Conservation (phyloP, 179 eudicot species). For the Nepenthes alata region DNA sequence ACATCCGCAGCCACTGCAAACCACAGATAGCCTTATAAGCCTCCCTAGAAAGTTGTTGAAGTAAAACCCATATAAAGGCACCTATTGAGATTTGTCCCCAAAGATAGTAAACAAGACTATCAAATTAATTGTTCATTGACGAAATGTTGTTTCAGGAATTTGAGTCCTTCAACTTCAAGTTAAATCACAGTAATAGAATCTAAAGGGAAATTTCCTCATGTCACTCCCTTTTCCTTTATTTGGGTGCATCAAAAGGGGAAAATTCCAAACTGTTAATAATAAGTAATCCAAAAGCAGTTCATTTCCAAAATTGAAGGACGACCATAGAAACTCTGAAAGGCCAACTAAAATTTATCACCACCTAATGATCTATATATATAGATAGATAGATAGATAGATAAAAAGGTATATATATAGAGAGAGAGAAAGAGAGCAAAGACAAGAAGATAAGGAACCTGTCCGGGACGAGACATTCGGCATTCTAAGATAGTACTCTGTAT, state of each 20-base stretch:
- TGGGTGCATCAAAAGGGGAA: neutral
- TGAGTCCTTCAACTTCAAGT: no score
- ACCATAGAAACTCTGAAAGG: neutral
- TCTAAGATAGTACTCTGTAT: conserved; percentile 72
- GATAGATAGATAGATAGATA: no score
- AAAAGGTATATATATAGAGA: no score
- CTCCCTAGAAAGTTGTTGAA: no score
- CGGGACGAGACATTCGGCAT: conserved; percentile 85
- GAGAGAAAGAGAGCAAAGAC: neutral
- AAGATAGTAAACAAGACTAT: no score
- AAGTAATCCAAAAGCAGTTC: neutral
- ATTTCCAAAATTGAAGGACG: neutral
- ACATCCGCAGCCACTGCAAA: conserved; percentile 72
- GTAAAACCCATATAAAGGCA: no score
- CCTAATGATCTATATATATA: neutral
- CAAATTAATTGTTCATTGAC: no score
- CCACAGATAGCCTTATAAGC: conserved; percentile 4
- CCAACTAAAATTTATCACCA: neutral
- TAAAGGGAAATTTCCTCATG: no score
- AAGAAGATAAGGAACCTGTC: conserved; percentile 48
- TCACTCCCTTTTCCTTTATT: no score
- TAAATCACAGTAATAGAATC: no score
- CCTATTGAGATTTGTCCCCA: no score
- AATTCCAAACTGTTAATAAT: neutral
- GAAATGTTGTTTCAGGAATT: no score